Conservation (phyloP, 805 yeast species). For the Saccharomyces paradoxus region DNA sequence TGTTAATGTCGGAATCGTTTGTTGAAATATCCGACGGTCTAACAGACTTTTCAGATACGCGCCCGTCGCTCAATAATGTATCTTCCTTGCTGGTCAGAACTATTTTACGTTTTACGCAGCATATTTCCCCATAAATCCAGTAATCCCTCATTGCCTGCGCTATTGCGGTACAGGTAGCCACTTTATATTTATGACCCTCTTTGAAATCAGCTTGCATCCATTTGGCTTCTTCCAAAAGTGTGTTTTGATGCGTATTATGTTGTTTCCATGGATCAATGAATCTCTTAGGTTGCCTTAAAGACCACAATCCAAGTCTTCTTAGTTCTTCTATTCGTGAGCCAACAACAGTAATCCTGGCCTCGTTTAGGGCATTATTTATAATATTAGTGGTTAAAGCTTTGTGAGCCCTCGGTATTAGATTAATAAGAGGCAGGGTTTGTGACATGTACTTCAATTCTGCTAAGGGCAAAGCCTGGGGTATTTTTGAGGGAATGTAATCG, state of each 20-base stretch:
- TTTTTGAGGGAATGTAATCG: conserved; percentile 44
- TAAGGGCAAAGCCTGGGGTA: conserved; percentile 55
- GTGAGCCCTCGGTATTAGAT: conserved; percentile 75
- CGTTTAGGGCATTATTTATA: conserved; percentile 76
- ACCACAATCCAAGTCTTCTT: conserved; percentile 82
- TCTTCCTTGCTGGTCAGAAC: conserved; percentile 17
- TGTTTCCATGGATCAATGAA: conserved; percentile 55
- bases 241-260: conserved; percentile 60
- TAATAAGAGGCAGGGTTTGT: conserved; percentile 78
- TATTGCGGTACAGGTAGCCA: conserved; percentile 58
- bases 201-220: conserved; percentile 78
- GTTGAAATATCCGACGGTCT: neutral
- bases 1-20: neutral
- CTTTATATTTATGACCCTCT: conserved; percentile 61
- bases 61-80: neutral
- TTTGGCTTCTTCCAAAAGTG: conserved; percentile 63
- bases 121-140: conserved; percentile 67
- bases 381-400: conserved; percentile 79
- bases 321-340: conserved; percentile 88
- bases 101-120: conserved; percentile 50
- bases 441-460: conserved; percentile 83
- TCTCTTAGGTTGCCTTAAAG: conserved; percentile 73
- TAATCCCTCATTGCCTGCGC: conserved; percentile 71
- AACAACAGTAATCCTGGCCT: conserved; percentile 84
- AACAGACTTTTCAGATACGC: neutral